Percentiles rank a stretch among this genome's conserved stretches.
phyloP scores from a whole-genome alignment of 2,329 filamentous ascomycete genomes.

The Coniochaeta prunicola region DNA sequence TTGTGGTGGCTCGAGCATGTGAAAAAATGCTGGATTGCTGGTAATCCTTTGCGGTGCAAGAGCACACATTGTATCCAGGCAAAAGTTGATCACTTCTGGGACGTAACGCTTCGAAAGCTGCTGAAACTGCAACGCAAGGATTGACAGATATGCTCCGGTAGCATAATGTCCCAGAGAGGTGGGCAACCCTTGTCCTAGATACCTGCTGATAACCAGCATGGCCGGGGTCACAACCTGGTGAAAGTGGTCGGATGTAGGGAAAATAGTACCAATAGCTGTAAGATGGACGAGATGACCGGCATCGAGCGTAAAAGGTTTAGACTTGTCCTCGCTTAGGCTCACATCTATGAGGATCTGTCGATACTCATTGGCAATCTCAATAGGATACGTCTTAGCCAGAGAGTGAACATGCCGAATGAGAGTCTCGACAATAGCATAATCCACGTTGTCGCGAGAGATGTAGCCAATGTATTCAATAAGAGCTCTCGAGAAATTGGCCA shows the following conservation, averaged over 20 bases:
- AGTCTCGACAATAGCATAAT: conserved; percentile 67
- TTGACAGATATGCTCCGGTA: conserved; percentile 71
- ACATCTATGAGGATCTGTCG: conserved; percentile 62
- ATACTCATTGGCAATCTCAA: conserved; percentile 71
- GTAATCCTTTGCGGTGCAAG: conserved; percentile 50
- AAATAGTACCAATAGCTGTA: conserved; percentile 75
- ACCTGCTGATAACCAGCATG: conserved; percentile 75
- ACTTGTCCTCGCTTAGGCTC: conserved; percentile 17
- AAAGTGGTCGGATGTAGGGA: conserved; percentile 95
- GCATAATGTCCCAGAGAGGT: conserved; percentile 58
- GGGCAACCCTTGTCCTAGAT: conserved; percentile 70
- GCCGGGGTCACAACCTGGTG: conserved; percentile 91
- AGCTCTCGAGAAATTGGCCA: conserved; percentile 58
- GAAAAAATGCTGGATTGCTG: conserved; percentile 48
- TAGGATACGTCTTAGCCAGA: conserved; percentile 75
- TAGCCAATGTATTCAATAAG: conserved; percentile 57
- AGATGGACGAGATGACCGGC: conserved; percentile 75
- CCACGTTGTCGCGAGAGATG: conserved; percentile 39
- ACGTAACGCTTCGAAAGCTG: conserved; percentile 77
- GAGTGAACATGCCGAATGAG: conserved; percentile 89
- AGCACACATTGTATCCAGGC: conserved; percentile 63
- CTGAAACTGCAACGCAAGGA: conserved; percentile 77
- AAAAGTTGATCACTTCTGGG: conserved; percentile 80
- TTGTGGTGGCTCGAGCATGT: conserved; percentile 47
- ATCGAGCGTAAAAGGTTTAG: conserved; percentile 43